Evolutionary conservation across 2,329 filamentous ascomycete species (phyloP).

Genomic region (Trichocomaceae sp.): DNA sequence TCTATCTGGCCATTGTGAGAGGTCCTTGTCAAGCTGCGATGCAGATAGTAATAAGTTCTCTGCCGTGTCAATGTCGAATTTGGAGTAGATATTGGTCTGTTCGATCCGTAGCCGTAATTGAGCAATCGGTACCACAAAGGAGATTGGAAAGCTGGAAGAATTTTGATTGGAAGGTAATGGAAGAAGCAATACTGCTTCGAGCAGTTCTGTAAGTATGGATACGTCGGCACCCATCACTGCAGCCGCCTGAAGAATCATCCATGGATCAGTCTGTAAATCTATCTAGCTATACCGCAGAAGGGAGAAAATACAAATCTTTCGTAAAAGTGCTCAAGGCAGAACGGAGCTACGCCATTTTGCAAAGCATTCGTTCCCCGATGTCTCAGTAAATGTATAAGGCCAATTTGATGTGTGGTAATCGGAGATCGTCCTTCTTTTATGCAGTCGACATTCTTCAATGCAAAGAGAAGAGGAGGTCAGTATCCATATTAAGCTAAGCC

Average conservation of each 20-base stretch:
- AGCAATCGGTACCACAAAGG: not conserved
- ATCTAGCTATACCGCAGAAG: not conserved
- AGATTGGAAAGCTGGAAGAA: not conserved
- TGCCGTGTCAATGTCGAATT: not conserved
- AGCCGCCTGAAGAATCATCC: not conserved
- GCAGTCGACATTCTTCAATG: not conserved
- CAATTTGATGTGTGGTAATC: constrained; percentile 1
- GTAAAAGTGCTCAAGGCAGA: constrained; percentile 4
- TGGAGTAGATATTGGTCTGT: not conserved
- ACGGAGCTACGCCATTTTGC: not conserved
- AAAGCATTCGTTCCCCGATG: not conserved
- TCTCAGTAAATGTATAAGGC: constrained; percentile 2
- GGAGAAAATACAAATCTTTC: not conserved
- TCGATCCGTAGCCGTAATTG: not conserved
- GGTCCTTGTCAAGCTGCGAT: not conserved
- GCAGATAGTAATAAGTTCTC: not conserved
- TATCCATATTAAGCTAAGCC: not conserved
- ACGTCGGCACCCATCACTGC: not conserved
- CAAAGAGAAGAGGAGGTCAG: not conserved
- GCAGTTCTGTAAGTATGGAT: not conserved
- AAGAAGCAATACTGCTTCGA: not conserved
- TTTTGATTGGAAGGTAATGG: not conserved
- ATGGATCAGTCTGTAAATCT: not conserved
- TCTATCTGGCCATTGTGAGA: constrained; percentile 3
- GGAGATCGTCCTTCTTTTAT: not conserved